phyloP scores from a whole-genome alignment of 148 eudicot species.

The Drosera capensis region DNA sequence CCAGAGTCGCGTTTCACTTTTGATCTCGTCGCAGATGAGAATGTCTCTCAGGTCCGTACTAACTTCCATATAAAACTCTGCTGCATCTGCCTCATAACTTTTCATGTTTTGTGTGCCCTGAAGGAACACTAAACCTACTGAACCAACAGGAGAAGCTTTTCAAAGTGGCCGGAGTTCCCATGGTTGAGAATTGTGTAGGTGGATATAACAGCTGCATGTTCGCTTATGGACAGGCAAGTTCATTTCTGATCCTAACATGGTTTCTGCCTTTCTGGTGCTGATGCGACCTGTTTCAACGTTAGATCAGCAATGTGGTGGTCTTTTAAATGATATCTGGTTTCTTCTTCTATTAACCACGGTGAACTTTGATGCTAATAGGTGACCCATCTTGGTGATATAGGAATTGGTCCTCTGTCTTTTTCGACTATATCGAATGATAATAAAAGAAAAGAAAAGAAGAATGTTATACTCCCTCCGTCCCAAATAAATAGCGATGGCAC shows the following conservation, averaged over 20 bases:
- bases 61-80: too few species aligned
- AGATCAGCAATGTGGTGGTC: not conserved
- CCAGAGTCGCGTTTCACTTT: slow-evolving; percentile 97
- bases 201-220: slow-evolving; percentile 99
- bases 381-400: too few species aligned
- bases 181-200: slow-evolving; percentile 91
- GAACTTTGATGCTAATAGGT: too few species aligned
- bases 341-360: too few species aligned
- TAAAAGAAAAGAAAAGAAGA: too few species aligned
- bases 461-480: too few species aligned
- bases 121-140: slow-evolving; percentile 3
- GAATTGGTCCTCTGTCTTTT: too few species aligned
- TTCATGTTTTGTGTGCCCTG: not conserved
- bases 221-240: slow-evolving; percentile 95
- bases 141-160: slow-evolving; percentile 73
- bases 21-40: slow-evolving; percentile 89
- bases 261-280: not conserved
- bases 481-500: too few species aligned
- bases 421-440: too few species aligned
- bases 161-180: slow-evolving; percentile 86
- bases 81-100: not conserved
- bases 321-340: too few species aligned
- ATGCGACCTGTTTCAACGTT: not conserved
- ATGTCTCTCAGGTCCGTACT: slow-evolving; percentile 75
- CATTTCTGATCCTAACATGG: too few species aligned